Conservation (phyloP, 768 basidiomycete genomes). For the Rhodotorula taiwanensis region DNA sequence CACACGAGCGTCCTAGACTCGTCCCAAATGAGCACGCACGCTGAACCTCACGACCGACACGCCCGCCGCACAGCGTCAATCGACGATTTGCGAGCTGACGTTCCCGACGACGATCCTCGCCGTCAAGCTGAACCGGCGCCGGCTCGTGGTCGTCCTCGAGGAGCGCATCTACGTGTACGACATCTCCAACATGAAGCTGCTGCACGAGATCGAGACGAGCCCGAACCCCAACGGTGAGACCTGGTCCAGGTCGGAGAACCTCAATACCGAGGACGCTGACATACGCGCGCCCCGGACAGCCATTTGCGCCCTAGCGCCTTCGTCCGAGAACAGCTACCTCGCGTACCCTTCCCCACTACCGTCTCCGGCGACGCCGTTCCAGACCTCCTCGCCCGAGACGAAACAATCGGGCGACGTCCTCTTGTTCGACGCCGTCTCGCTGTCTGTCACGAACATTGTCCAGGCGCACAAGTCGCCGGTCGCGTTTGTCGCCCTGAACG, state of each 20-base stretch:
- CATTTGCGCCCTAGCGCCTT: conserved; percentile 88
- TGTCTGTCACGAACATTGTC: conserved; percentile 88
- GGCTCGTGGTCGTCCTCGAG: conserved; percentile 90
- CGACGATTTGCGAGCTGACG: conserved; percentile 95
- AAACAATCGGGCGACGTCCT: conserved; percentile 63
- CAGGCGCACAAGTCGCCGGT: conserved; percentile 95
- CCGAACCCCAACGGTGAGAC: conserved; percentile 81
- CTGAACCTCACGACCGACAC: neutral
- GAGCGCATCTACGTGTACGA: conserved; percentile 99
- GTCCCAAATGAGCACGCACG: too few species aligned
- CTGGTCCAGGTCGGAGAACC: neutral
- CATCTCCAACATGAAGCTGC: conserved; percentile 93
- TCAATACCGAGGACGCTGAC: neutral
- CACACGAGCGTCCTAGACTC: too few species aligned
- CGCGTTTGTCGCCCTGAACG: conserved; percentile 76
- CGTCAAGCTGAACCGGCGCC: conserved; percentile 97
- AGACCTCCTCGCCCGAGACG: conserved; percentile 42
- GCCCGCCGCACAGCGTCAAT: conserved; percentile 68
- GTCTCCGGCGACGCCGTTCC: conserved; percentile 61
- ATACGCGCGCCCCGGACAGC: conserved; percentile 50
- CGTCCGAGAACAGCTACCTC: conserved; percentile 84
- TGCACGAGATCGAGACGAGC: conserved; percentile 95
- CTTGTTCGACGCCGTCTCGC: conserved; percentile 84
- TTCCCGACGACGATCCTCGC: conserved; percentile 94
- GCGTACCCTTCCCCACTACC: conserved; percentile 94